Conservation (phyloP, 495 filamentous ascomycete species). For the Achaetomiella virescens region DNA sequence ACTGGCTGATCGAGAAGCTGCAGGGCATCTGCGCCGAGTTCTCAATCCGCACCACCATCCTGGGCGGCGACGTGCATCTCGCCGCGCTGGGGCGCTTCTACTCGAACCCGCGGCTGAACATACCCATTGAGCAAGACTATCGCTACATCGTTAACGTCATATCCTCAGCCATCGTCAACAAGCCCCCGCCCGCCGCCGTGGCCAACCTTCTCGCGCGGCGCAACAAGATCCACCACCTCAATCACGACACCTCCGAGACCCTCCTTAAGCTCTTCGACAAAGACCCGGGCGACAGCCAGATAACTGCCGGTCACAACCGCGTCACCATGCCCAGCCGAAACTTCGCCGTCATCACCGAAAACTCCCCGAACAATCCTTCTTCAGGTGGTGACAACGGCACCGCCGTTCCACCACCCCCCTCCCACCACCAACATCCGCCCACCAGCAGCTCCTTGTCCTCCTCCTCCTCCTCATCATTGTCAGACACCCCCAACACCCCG, state of each 20-base stretch:
- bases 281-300: constrained; percentile 65
- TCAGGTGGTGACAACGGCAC: constrained; percentile 16
- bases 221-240: constrained; percentile 92
- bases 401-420: constrained; percentile 7
- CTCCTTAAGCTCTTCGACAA: constrained; percentile 79
- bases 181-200: constrained; percentile 81
- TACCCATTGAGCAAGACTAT: constrained; percentile 80
- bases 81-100: constrained; percentile 92
- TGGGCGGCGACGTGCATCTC: constrained; percentile 90
- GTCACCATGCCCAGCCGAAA: constrained; percentile 89
- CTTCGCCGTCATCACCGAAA: constrained; percentile 77
- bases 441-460: constrained; percentile 7
- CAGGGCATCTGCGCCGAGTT: constrained; percentile 65
- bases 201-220: constrained; percentile 76
- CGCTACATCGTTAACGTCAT: constrained; percentile 89
- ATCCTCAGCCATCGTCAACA: constrained; percentile 88
- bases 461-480: background rate
- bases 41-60: constrained; percentile 74
- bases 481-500: background rate
- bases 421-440: background rate
- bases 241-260: constrained; percentile 79
- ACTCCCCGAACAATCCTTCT: constrained; percentile 37
- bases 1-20: constrained; percentile 62
- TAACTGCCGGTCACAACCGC: constrained; percentile 64
- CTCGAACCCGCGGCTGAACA: constrained; percentile 69